phyloP scores from a whole-genome alignment of 495 filamentous ascomycete genomes.

The Echria macrotheca region DNA sequence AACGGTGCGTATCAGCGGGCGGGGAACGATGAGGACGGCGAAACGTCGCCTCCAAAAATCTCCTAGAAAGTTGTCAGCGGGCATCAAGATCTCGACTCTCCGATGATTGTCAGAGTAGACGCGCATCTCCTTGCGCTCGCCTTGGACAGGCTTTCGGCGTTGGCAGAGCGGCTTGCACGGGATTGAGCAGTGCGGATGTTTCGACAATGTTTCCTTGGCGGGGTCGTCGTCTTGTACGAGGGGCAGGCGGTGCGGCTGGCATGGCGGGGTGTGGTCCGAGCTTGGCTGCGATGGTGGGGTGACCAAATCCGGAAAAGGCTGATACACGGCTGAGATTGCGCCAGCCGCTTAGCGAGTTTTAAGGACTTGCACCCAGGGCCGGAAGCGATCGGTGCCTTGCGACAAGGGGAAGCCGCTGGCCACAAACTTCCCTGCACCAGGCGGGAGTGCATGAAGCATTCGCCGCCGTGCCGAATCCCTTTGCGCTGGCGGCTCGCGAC shows the following conservation, averaged over 20 bases:
- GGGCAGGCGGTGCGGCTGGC: neutral
- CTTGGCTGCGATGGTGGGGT: slow-evolving; percentile 11
- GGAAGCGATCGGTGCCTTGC: slow-evolving; percentile 29
- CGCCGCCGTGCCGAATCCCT: neutral
- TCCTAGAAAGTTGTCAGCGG: too few species aligned
- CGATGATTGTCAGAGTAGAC: too few species aligned
- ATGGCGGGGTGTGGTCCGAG: slow-evolving; percentile 11
- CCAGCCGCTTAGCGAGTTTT: slow-evolving; percentile 37
- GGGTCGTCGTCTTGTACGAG: neutral
- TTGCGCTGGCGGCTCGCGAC: neutral
- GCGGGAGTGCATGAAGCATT: slow-evolving; percentile 18
- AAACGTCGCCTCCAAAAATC: too few species aligned
- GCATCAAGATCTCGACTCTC: too few species aligned
- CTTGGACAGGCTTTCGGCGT: too few species aligned
- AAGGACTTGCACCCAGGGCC: slow-evolving; percentile 27
- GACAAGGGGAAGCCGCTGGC: slow-evolving; percentile 22
- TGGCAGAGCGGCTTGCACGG: neutral
- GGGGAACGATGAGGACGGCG: neutral
- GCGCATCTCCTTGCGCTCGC: too few species aligned
- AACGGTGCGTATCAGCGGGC: neutral
- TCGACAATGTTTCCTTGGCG: slow-evolving; percentile 16
- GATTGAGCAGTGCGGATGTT: too few species aligned
- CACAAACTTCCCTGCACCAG: slow-evolving; percentile 11
- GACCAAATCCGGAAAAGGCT: slow-evolving; percentile 28
- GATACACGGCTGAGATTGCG: slow-evolving; percentile 36